Base-by-base conservation (phyloP, 371 early-diverging fungal genomes). In the Apophysomyces sp. region DNA sequence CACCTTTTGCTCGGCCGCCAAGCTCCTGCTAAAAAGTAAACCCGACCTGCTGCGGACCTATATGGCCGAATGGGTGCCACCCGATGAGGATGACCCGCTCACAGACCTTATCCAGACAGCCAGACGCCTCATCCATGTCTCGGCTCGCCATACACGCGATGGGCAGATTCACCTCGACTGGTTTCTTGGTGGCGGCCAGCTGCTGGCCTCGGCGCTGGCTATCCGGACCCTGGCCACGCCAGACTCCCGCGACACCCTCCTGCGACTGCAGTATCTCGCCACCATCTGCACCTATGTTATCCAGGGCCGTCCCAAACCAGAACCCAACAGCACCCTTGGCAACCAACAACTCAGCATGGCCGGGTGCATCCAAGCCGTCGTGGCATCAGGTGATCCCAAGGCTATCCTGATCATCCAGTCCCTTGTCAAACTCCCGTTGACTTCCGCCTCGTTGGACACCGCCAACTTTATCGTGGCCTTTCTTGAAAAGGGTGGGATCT, bases 131-230 rank as follows among this genome's bases (percentile, higher is more conserved):
- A 55, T 63, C 28, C 56, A 65, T 39, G 60, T 21, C 12, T 41
- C 34, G 27, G 37, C 28, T 30, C 44, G 57, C 11, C 53, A 52
- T 13, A 60, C 27, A 16, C 24, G 32, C 36, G 9, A 54, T 51
- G 32, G 52, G 8, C 61, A 61, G 30, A 55, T 65, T 18, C 65
- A 69, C 3, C 59, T 74, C 8, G 74, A 77, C 40, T 67, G 69
- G 67, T 77, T 71, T 40, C 53, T 77, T 7, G 74, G 68, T 1
- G 72, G 74, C 8, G 72, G 72, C 1, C 77, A 77, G 34, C 41
- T 77, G 37, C 66, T 77, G 8, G 65, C 63, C 4, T 65, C 77
- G 5, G 72, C 63, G 7, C 49, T 77, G 28, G 77, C 77, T 16
- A 67, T 77, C 7, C 65, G 69, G 40, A 58, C 64, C 24, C 29